Conservation (phyloP, 192 early-diverging fungal species). For the Diversispora eburnea region DNA sequence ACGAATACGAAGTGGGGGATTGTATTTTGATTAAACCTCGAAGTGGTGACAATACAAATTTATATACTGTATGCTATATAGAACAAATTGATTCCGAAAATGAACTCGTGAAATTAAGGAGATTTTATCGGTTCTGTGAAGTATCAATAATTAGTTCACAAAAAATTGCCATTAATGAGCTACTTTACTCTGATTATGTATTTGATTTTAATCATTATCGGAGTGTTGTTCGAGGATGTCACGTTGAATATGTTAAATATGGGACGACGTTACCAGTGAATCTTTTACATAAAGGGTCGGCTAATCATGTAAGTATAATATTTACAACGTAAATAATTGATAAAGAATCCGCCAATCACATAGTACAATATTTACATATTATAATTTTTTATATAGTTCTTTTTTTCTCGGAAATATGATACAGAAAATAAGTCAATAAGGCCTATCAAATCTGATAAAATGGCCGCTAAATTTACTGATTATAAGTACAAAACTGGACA, state of each 20-base stretch:
- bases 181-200: constrained; percentile 20
- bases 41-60: background rate
- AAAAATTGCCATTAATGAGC: constrained; percentile 1
- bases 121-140: constrained; percentile 12
- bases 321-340: background rate
- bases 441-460: background rate
- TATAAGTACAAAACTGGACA: constrained; percentile 12
- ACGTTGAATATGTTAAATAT: constrained; percentile 10
- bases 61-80: constrained; percentile 15
- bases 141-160: background rate
- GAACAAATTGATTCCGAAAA: constrained; percentile 6
- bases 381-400: constrained; percentile 13
- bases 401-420: constrained; percentile 18
- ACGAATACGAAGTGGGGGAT: constrained; percentile 12
- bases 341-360: background rate
- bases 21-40: constrained; percentile 11
- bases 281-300: constrained; percentile 29
- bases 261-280: constrained; percentile 19
- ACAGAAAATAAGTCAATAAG: constrained; percentile 3
- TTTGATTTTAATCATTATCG: constrained; percentile 15
- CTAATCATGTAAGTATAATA: constrained; percentile 28
- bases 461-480: background rate
- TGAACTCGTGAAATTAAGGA: background rate
- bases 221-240: background rate
- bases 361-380: background rate